Base-by-base conservation (phyloP, 305 asterid genomes). In the Euphrasia arctica region DNA sequence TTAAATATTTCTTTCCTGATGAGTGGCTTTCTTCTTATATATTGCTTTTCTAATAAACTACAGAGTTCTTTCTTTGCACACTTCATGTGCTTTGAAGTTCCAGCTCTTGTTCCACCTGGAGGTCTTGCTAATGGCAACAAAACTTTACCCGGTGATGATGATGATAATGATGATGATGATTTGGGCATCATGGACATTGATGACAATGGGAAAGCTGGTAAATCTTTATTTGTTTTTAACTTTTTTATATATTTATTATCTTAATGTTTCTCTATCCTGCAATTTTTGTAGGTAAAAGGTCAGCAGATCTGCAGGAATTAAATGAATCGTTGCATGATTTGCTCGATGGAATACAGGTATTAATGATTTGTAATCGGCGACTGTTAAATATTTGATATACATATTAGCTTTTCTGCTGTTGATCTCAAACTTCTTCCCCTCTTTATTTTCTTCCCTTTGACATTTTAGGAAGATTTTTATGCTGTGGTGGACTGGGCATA, bases 31-130 rank as follows among this genome's bases (percentile, higher is more conserved):
- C 25, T 66, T 74, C 49, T 52, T 50, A 9, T 34, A 9, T 34
- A 70, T 60, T 54, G 59, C 60, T 48, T 62, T 58, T 63, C 62
- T 58, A 45, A 70, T 62, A 12, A 73, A 75, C 18, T 79, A 77
- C 90, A 94, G 97, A 90, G 99, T 78, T 86, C 95, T 14, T 94
- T 90, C 78, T 86, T 86, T 71, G 95, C 99, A 62, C 95, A 83
- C 72, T 94, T 94, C 71, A 90, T 94, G 99, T 90, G 99, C 89
- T 94, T 93, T 80, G 96, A 88, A 80, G 86, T 90, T 78, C 85
- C 94, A 67, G 86, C 95, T 70, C 91, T 89, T 72, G 86, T 78
- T 72, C 89, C 95, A 45, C 84, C 88, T 6, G 95, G 88, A 63
- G 83, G 85, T 69, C 71, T 61, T 69, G 70, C 82, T 52, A 76